These are phyloP conservation scores for Epichloe scottii DNA, from an alignment of 2,329 filamentous ascomycete species.

Conservation along the genomic window DNA sequence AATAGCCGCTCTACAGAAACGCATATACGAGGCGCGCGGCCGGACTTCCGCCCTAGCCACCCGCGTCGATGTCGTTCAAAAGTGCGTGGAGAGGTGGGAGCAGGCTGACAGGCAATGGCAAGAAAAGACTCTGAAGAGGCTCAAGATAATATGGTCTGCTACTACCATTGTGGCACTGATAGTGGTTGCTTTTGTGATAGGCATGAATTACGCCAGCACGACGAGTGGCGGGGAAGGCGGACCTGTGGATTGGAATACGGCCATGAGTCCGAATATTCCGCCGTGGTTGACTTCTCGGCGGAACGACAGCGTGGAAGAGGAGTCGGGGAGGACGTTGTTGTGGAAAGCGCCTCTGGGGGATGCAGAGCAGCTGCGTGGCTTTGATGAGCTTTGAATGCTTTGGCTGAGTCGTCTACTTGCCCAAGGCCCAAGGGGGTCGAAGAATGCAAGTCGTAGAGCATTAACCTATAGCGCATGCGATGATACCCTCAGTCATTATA, in stretches of 20 bases:
- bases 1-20: slow-evolving; percentile 47
- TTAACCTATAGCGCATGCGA: not conserved
- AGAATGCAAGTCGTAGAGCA: not conserved
- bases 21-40: slow-evolving; percentile 47
- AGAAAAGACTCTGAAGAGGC: slow-evolving; percentile 49
- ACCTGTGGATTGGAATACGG: not conserved
- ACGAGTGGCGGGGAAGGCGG: slow-evolving; percentile 1
- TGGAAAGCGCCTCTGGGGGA: slow-evolving; percentile 16
- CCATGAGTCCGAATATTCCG: slow-evolving; percentile 5
- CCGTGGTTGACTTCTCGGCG: slow-evolving; percentile 7
- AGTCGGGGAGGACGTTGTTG: slow-evolving; percentile 12
- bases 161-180: slow-evolving; percentile 36
- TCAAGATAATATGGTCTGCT: slow-evolving; percentile 52
- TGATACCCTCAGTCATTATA: not conserved
- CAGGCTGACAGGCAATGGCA: slow-evolving; percentile 54
- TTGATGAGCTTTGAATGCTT: slow-evolving; percentile 33
- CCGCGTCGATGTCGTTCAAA: slow-evolving; percentile 51
- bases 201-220: slow-evolving; percentile 13
- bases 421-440: no score
- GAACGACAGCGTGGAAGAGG: slow-evolving; percentile 9
- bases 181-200: slow-evolving; percentile 30
- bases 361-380: slow-evolving; percentile 27
- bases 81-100: slow-evolving; percentile 56
- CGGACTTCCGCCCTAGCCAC: slow-evolving; percentile 47
- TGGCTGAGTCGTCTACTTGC: not conserved